Percentiles rank a stretch among this genome's conserved stretches.
phyloP scores from a whole-genome alignment of 495 filamentous ascomycete genomes.

The Penicillium coprophilum region DNA sequence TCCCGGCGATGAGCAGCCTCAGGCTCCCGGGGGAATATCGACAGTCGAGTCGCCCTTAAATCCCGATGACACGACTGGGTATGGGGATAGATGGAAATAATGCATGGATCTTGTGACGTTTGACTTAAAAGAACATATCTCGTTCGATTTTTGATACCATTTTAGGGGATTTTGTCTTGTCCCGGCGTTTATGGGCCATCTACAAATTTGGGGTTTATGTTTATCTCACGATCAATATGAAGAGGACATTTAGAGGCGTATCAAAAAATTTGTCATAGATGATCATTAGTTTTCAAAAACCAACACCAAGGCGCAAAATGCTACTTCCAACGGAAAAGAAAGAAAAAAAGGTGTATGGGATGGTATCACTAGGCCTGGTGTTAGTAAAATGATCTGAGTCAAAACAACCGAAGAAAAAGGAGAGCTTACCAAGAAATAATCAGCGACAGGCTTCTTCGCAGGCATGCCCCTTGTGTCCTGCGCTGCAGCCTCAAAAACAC shows the following conservation, averaged over 20 bases:
- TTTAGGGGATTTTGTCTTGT: not conserved
- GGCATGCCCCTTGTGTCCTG: constrained; percentile 98
- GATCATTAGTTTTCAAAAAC: constrained; percentile 29
- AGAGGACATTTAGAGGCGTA: not conserved
- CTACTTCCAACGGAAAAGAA: constrained; percentile 14
- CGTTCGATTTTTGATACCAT: not conserved
- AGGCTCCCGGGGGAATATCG: constrained; percentile 1
- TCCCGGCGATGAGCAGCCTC: constrained; percentile 9
- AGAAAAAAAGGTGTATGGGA: constrained; percentile 18
- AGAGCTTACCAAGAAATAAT: constrained; percentile 79
- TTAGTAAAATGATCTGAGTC: constrained; percentile 12
- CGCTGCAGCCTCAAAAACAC: constrained; percentile 95
- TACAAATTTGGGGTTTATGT: not conserved
- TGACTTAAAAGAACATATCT: not conserved
- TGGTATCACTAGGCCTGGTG: constrained; percentile 27
- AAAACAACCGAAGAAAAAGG: not conserved
- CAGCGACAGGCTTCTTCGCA: constrained; percentile 95
- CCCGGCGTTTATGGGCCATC: not conserved
- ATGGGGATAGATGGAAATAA: constrained; percentile 21
- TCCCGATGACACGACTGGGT: constrained; percentile 8
- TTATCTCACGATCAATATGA: not conserved
- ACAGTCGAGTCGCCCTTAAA: constrained; percentile 3
- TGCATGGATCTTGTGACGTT: not conserved
- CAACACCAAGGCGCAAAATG: constrained; percentile 29
- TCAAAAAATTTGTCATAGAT: constrained; percentile 24